Conservation (phyloP, 1,284 basidiomycete genomes). For the Sanghuangporus baumii region DNA sequence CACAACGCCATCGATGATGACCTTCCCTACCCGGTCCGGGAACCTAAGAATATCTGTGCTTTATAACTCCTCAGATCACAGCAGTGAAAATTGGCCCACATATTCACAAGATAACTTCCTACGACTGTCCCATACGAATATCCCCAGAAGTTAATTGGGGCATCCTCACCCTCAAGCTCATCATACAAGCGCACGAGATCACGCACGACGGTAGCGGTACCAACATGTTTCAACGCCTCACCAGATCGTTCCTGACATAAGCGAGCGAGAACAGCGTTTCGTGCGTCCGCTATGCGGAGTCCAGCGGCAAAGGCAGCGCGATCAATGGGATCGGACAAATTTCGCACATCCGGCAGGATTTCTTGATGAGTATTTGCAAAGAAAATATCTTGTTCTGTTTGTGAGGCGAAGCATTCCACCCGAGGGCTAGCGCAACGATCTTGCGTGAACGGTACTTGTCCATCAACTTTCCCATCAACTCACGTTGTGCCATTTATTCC, state of each 20-base stretch:
- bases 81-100: slow-evolving; percentile 14
- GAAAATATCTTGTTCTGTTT: slow-evolving; percentile 25
- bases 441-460: background rate
- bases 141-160: slow-evolving; percentile 23
- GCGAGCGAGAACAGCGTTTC: slow-evolving; percentile 21
- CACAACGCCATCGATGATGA: slow-evolving; percentile 25
- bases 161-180: slow-evolving; percentile 21
- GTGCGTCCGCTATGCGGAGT: slow-evolving; percentile 21
- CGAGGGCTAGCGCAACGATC: slow-evolving; percentile 19
- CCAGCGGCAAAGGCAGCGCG: slow-evolving; percentile 19
- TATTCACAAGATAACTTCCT: slow-evolving; percentile 23
- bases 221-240: slow-evolving; percentile 22
- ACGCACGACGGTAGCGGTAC: slow-evolving; percentile 25
- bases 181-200: slow-evolving; percentile 22
- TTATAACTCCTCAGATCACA: background rate
- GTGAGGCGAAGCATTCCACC: slow-evolving; percentile 23
- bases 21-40: slow-evolving; percentile 23
- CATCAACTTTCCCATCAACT: background rate
- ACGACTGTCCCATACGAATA: slow-evolving; percentile 25
- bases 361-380: slow-evolving; percentile 21
- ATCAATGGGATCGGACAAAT: slow-evolving; percentile 22
- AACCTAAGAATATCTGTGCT: slow-evolving; percentile 18
- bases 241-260: slow-evolving; percentile 22
- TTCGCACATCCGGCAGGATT: slow-evolving; percentile 20
- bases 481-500: slow-evolving; percentile 25